A percentile compares a stretch with the other conserved stretches of the same genome.
phyloP scores from a whole-genome alignment of 1,139 yeast genomes.

The Candida pseudoviswanathii region DNA sequence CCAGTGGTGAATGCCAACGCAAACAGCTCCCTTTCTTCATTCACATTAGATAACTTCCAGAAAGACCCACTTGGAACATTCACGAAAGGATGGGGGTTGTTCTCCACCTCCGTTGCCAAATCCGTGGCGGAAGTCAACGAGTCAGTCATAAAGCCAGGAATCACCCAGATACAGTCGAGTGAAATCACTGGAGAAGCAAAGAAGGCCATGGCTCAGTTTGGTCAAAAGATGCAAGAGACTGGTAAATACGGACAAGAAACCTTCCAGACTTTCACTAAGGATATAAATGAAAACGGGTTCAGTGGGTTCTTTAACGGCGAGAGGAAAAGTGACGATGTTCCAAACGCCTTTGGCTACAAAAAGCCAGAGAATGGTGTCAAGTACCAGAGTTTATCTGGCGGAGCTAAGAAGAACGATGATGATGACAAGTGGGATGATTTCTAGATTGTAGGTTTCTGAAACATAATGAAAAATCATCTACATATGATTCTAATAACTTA shows the following conservation, averaged over 20 bases:
- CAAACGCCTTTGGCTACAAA: conserved; percentile 70
- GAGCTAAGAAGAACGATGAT: conserved; percentile 27
- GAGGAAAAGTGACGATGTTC: conserved; percentile 34
- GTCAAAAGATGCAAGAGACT: conserved; percentile 90
- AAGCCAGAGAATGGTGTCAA: conserved; percentile 63
- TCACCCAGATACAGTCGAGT: conserved; percentile 77
- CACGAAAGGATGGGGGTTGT: conserved; percentile 91
- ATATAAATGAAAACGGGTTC: conserved; percentile 35
- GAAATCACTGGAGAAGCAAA: conserved; percentile 81
- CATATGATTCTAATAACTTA: background rate
- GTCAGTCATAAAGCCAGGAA: conserved; percentile 83
- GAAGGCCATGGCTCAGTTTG: conserved; percentile 93
- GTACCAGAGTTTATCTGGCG: conserved; percentile 54
- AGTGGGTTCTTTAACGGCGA: conserved; percentile 46
- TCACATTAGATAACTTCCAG: conserved; percentile 77
- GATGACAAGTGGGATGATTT: conserved; percentile 52
- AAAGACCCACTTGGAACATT: conserved; percentile 87
- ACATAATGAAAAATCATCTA: background rate
- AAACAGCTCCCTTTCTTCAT: conserved; percentile 30
- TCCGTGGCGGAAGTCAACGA: conserved; percentile 87
- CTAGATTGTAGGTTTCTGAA: conserved; percentile 16
- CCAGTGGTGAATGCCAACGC: conserved; percentile 27
- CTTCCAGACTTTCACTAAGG: conserved; percentile 62
- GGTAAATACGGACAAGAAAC: conserved; percentile 72
- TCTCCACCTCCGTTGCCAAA: conserved; percentile 79